Evolutionary conservation across 1,139 yeast genomes (phyloP).

Genomic region (Arxiozyma bovina): DNA sequence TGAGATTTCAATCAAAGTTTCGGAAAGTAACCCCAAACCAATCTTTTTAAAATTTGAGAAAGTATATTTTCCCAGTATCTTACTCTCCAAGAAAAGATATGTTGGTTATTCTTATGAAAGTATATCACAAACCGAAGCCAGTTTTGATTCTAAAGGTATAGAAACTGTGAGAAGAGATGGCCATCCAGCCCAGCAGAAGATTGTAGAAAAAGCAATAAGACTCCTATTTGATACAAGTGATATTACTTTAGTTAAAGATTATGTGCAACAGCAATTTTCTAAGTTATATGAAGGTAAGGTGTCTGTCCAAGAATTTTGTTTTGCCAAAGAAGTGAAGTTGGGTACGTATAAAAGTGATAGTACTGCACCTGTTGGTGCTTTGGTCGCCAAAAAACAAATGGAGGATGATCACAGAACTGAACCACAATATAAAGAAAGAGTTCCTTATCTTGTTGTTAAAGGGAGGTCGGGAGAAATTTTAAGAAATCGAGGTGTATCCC

Average conservation of each 20-base stretch:
- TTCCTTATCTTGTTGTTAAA: conserved; percentile 71
- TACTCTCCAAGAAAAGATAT: conserved; percentile 80
- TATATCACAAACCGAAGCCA: conserved; percentile 46
- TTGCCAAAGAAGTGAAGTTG: conserved; percentile 79
- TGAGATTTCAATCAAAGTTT: conserved; percentile 55
- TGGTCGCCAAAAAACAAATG: conserved; percentile 55
- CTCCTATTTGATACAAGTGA: conserved; percentile 66
- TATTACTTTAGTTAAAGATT: conserved; percentile 58
- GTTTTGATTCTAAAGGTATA: conserved; percentile 91
- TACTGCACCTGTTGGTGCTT: conserved; percentile 85
- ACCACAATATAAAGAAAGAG: conserved; percentile 84
- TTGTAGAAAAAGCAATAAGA: conserved; percentile 61
- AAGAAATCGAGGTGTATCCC: conserved; percentile 72
- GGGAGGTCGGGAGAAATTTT: conserved; percentile 60
- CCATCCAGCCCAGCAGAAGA: conserved; percentile 81
- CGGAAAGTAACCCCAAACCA: conserved; percentile 71
- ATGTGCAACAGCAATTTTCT: conserved; percentile 54
- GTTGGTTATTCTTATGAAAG: conserved; percentile 75
- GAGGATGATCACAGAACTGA: conserved; percentile 61
- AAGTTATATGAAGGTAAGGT: conserved; percentile 56
- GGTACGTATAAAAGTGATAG: conserved; percentile 71
- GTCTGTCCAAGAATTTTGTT: conserved; percentile 74
- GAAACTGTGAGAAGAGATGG: conserved; percentile 94
- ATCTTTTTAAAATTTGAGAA: conserved; percentile 80
- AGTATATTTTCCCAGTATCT: conserved; percentile 78